A percentile compares a stretch with the other conserved stretches of the same genome.
phyloP scores from a whole-genome alignment of 2,329 filamentous ascomycete genomes.

The Penicillium sp. region DNA sequence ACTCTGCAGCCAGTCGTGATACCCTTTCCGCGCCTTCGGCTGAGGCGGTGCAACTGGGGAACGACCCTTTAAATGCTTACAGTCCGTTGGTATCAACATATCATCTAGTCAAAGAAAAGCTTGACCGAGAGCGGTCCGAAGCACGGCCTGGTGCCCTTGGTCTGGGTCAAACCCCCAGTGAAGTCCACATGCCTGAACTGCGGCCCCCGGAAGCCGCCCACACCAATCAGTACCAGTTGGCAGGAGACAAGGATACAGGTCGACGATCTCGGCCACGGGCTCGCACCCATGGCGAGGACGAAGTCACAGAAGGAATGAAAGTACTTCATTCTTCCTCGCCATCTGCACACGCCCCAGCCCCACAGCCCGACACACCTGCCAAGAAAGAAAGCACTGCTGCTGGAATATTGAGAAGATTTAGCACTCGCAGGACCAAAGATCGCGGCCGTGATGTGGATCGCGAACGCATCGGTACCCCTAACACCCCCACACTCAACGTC shows the following conservation, averaged over 20 bases:
- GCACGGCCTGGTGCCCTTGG: constrained; percentile 52
- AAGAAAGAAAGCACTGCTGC: constrained; percentile 84
- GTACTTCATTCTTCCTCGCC: constrained; percentile 51
- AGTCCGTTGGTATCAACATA: constrained; percentile 89
- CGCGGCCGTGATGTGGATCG: constrained; percentile 36
- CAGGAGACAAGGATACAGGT: constrained; percentile 77
- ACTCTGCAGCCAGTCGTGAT: constrained; percentile 73
- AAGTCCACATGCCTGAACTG: constrained; percentile 64
- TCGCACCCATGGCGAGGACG: constrained; percentile 89
- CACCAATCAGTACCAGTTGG: constrained; percentile 85
- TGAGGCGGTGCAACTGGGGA: constrained; percentile 72
- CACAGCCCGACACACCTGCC: constrained; percentile 51
- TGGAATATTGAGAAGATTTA: constrained; percentile 78
- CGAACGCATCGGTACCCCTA: constrained; percentile 52
- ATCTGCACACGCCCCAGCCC: constrained; percentile 44
- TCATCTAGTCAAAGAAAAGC: constrained; percentile 90
- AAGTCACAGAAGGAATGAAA: constrained; percentile 65
- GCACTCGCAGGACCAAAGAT: constrained; percentile 68
- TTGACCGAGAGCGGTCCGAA: constrained; percentile 62
- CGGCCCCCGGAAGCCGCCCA: constrained; percentile 75
- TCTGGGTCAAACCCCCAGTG: constrained; percentile 49
- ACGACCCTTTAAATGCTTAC: constrained; percentile 85
- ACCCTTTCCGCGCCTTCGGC: constrained; percentile 74
- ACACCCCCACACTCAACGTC: constrained; percentile 69
- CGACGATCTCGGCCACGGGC: constrained; percentile 75